phyloP scores from a whole-genome alignment of 129 eudicot species.

The Calendula officinalis region DNA sequence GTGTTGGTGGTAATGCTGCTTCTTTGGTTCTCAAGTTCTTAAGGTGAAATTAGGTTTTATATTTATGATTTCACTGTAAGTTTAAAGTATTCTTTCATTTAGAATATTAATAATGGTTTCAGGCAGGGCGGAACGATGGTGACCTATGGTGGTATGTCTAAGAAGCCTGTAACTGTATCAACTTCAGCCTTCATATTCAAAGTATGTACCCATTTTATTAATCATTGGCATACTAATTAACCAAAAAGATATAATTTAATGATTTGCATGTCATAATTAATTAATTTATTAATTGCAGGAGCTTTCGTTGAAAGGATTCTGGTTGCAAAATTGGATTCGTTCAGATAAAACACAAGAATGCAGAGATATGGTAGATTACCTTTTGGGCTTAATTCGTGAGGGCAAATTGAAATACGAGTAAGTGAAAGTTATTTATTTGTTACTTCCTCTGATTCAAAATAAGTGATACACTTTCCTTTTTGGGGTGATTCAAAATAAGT shows the following conservation, averaged over 20 bases:
- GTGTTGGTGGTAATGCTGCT: conserved; percentile 99
- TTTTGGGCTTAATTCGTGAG: conserved; percentile 58
- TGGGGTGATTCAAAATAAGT: too few relatives aligned
- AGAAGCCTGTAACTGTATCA: conserved; percentile 86
- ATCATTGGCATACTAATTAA: conserved; percentile 7
- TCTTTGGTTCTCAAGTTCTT: conserved; percentile 81
- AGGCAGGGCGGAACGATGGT: conserved; percentile 99
- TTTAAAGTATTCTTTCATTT: background rate
- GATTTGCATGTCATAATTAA: conserved; percentile 2
- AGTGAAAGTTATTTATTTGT: conserved; percentile 47
- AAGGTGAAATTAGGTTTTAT: conserved; percentile 45
- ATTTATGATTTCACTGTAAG: conserved; percentile 8
- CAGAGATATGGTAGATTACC: conserved; percentile 72
- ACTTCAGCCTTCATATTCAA: conserved; percentile 90
- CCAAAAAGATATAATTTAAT: background rate
- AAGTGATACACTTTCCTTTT: too few relatives aligned
- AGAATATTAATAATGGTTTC: conserved; percentile 21
- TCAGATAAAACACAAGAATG: conserved; percentile 60
- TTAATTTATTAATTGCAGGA: conserved; percentile 47
- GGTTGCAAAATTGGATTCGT: conserved; percentile 86
- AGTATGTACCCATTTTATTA: conserved; percentile 39
- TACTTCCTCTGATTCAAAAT: background rate
- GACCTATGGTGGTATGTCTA: conserved; percentile 98
- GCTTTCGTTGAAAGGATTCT: conserved; percentile 88
- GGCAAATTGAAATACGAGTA: conserved; percentile 83